Evolutionary conservation across 139 green algal genomes (phyloP).

Genomic region (Medakamo hakoo): DNA sequence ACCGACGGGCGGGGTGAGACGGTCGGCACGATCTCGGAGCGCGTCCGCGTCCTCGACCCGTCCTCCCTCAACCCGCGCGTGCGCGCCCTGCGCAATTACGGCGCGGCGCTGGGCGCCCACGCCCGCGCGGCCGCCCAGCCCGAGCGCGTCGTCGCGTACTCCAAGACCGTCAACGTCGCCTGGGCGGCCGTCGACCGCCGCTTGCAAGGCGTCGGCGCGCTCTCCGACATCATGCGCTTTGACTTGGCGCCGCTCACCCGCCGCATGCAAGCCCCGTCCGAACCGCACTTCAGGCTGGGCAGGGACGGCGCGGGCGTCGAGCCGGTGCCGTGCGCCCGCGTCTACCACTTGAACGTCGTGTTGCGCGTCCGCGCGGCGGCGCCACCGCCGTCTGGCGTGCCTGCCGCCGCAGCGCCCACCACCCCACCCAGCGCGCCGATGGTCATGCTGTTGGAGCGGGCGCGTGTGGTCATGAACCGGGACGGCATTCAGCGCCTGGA

Average conservation of each 20-base stretch:
- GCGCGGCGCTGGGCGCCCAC: neutral
- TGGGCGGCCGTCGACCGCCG: neutral
- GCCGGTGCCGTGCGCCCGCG: constrained; percentile 7
- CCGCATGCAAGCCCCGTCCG: constrained; percentile 9
- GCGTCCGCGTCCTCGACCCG: neutral
- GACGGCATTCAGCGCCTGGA: neutral
- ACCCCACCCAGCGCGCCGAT: too few relatives aligned
- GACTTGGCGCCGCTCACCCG: constrained; percentile 8
- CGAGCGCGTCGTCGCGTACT: neutral
- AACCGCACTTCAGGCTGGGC: constrained; percentile 5
- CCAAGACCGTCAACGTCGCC: neutral
- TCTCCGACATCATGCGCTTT: constrained; percentile 13
- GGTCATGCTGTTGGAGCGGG: neutral
- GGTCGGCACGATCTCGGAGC: neutral
- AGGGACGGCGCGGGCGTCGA: constrained; percentile 1
- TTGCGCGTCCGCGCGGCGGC: constrained; percentile 6
- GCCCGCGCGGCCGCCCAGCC: neutral
- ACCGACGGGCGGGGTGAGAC: neutral
- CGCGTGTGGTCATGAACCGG: neutral
- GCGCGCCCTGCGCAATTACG: neutral
- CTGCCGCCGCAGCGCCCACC: too few relatives aligned
- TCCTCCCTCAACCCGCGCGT: neutral
- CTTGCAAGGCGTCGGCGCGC: neutral
- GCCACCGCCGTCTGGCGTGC: too few relatives aligned
- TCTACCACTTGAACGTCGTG: constrained; percentile 16